Evolutionary conservation across 768 basidiomycete genomes (phyloP).

Genomic region (Mycena polygramma): DNA sequence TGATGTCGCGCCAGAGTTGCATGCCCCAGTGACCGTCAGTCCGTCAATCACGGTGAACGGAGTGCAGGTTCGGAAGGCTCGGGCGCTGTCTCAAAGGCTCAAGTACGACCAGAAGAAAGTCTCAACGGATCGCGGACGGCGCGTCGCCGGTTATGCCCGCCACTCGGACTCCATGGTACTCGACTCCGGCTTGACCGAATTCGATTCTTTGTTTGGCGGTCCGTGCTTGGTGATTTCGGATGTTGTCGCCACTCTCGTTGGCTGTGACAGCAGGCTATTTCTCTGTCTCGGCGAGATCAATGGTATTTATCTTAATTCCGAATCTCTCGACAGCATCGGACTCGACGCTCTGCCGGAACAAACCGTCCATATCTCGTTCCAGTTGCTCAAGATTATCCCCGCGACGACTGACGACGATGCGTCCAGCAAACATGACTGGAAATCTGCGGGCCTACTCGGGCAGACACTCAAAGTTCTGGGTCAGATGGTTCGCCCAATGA

Average conservation of each 20-base stretch:
- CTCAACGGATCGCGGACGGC: conserved; percentile 4
- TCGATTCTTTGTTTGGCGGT: conserved; percentile 14
- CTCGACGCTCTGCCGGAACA: conserved; percentile 8
- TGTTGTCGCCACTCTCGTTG: conserved; percentile 5
- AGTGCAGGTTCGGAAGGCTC: background rate
- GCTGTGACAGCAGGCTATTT: conserved; percentile 3
- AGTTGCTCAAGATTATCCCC: conserved; percentile 13
- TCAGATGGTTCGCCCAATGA: background rate
- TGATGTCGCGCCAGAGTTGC: background rate
- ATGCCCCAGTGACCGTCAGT: background rate
- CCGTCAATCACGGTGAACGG: conserved; percentile 10
- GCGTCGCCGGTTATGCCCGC: conserved; percentile 4
- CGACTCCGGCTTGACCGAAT: background rate
- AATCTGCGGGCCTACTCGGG: background rate
- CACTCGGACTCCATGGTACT: background rate
- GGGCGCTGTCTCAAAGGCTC: background rate
- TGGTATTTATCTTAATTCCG: background rate
- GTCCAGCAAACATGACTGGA: conserved; percentile 16
- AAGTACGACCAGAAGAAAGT: background rate
- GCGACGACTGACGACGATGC: background rate
- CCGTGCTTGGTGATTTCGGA: conserved; percentile 18
- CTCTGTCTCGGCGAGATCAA: conserved; percentile 16
- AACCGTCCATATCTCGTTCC: conserved; percentile 1
- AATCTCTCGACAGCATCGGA: conserved; percentile 8
- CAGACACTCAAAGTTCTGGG: conserved; percentile 7